Base-by-base conservation (phyloP, 2,329 filamentous ascomycete genomes). In the Monosporascus sp. region DNA sequence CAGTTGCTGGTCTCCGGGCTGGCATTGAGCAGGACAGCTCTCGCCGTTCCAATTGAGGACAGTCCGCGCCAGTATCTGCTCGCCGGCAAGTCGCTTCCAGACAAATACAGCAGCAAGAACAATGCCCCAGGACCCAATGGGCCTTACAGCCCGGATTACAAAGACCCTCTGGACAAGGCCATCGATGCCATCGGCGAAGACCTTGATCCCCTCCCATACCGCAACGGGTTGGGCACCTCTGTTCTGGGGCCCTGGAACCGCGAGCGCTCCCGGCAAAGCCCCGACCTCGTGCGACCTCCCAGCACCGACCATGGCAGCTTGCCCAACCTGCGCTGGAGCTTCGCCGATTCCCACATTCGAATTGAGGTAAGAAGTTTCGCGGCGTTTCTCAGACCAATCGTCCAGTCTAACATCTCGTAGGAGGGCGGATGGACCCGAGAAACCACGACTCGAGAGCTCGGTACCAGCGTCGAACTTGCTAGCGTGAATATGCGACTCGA, bases 401-500 rank as follows among this genome's bases (percentile, higher is more conserved):
- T 38, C 24, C 6, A n/a, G 9, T 37, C 53, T 58, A 17, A 55
- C 45, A 27, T n/a, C 35, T 48, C 24, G 41, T 52, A 89, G 77
- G 86, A 90, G 68, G 86, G 85, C 47, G 87, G 88, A 50, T 91
- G 88, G 88, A 88, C 87, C 1, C 78, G 87, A 24, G 85, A 90
- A 68, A 90, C 87, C 1, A 89, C 85, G 4, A 71, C 84, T 17
- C 78, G 82, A 35, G 84, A 88, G 68, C 75, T 89, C 3, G 77
- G 80, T 35, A 79, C 79, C 7, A 87, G 83, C 60, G 76, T 82
- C n/a, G 85, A 90, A 65, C 78, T 91, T 45, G 88, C 88, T 2
- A 83, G 84, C 41, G 88, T 90, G 51, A 89, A 91, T 67, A 91
- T 91, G 88, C 81, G 87, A 11, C 80, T 91, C 3, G 87, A 85